A percentile compares a stretch with the other conserved stretches of the same genome.
phyloP scores from a whole-genome alignment of 2,329 filamentous ascomycete species.

The Ophidiomyces ophidiicola region DNA sequence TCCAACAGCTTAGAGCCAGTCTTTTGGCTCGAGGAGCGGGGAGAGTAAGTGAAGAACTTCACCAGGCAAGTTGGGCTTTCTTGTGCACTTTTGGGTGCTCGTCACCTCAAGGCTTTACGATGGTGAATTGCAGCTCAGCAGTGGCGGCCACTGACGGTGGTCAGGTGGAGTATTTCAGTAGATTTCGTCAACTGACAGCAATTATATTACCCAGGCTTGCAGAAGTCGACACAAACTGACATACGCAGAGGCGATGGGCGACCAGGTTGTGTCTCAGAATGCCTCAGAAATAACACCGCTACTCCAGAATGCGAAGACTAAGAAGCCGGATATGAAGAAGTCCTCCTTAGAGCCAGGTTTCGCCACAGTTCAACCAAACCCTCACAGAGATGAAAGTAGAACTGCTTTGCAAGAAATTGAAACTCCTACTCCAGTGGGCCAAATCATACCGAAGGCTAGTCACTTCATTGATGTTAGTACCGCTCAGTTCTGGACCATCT shows the following conservation, averaged over 20 bases:
- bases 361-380: conserved; percentile 12
- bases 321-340: conserved; percentile 9
- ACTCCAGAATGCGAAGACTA: not conserved
- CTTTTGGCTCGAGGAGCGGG: too few species aligned
- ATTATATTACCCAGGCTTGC: not conserved
- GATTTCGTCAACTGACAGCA: too few species aligned
- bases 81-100: too few species aligned
- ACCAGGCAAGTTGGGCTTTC: too few species aligned
- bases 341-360: conserved; percentile 11
- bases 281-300: conserved; percentile 1
- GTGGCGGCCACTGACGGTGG: too few species aligned
- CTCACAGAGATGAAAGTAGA: conserved; percentile 11
- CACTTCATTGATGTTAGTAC: conserved; percentile 30
- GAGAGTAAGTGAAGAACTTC: too few species aligned
- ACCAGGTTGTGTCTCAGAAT: not conserved
- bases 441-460: not conserved
- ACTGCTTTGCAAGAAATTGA: conserved; percentile 5
- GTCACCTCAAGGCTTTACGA: too few species aligned
- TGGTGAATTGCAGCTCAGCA: too few species aligned
- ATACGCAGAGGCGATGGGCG: not conserved
- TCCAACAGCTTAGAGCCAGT: too few species aligned
- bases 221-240: too few species aligned
- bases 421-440: not conserved
- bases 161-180: too few species aligned
- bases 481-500: conserved; percentile 50